Percentiles rank a stretch among this genome's conserved stretches.
phyloP scores from a whole-genome alignment of 116 monocot genomes.

The Papilionanthe hybrid region DNA sequence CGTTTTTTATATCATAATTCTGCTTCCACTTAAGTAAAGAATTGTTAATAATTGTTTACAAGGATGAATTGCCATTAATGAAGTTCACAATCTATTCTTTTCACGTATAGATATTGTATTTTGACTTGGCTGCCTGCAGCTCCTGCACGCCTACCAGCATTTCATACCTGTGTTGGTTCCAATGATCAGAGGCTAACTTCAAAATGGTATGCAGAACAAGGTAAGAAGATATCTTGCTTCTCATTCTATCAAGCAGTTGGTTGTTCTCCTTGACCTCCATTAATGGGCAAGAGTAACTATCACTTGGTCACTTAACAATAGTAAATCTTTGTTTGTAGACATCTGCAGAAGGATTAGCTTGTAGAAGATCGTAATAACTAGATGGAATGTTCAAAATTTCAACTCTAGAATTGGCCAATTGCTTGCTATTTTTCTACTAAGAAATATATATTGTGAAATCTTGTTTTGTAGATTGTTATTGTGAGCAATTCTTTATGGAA shows the following conservation, averaged over 20 bases:
- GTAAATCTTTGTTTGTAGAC: neutral
- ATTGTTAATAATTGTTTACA: neutral
- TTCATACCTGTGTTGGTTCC: constrained; percentile 95
- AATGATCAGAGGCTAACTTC: constrained; percentile 73
- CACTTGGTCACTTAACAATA: neutral
- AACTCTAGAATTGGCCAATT: neutral
- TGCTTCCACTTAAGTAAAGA: neutral
- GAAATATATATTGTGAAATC: neutral
- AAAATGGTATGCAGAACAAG: constrained; percentile 87
- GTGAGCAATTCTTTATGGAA: neutral
- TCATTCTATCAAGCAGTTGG: neutral
- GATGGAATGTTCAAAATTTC: neutral
- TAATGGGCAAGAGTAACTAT: neutral
- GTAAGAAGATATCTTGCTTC: constrained; percentile 23
- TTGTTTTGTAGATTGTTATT: neutral
- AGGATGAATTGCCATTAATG: neutral
- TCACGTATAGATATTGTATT: neutral
- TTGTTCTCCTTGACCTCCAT: neutral
- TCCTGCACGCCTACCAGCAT: constrained; percentile 75
- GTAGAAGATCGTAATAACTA: neutral
- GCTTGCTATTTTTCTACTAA: neutral
- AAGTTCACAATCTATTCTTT: neutral
- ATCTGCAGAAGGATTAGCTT: neutral
- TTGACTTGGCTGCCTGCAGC: constrained; percentile 31
- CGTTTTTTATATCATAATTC: neutral